These are phyloP conservation scores for Lachnellula cervina DNA, from an alignment of 2,329 filamentous ascomycete species.

Conservation along the genomic window DNA sequence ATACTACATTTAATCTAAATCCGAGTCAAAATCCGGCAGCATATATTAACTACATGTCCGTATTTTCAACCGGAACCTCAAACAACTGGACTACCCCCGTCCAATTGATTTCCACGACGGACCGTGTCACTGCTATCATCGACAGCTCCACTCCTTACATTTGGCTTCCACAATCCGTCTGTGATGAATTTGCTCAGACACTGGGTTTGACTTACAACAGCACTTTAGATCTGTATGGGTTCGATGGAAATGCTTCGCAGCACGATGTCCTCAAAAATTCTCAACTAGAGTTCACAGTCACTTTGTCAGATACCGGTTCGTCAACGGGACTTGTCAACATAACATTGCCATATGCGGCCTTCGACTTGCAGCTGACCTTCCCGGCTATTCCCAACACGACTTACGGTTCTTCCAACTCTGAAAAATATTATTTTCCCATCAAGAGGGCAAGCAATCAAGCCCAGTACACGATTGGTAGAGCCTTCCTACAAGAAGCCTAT, in stretches of 20 bases:
- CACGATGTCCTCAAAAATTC: constrained; percentile 39
- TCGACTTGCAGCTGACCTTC: constrained; percentile 29
- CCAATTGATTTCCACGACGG: constrained; percentile 17
- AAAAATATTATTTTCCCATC: constrained; percentile 36
- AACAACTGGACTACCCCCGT: constrained; percentile 50
- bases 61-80: constrained; percentile 30
- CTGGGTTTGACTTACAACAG: constrained; percentile 63
- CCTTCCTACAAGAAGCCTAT: constrained; percentile 34
- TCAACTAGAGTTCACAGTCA: constrained; percentile 52
- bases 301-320: constrained; percentile 42
- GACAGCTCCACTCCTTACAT: constrained; percentile 62
- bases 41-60: constrained; percentile 23
- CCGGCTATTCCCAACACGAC: constrained; percentile 38
- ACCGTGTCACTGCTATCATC: constrained; percentile 36
- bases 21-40: constrained; percentile 42
- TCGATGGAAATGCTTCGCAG: constrained; percentile 53
- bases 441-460: constrained; percentile 24
- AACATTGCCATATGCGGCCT: constrained; percentile 31
- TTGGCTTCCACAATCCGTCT: constrained; percentile 57
- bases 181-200: constrained; percentile 57
- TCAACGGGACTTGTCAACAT: constrained; percentile 41
- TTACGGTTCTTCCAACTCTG: constrained; percentile 37
- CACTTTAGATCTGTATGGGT: constrained; percentile 58
- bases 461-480: constrained; percentile 32
- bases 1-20: constrained; percentile 53